These are phyloP conservation scores for Penstemon barbatus DNA, from an alignment of 257 asterid species.

Conservation along the genomic window DNA sequence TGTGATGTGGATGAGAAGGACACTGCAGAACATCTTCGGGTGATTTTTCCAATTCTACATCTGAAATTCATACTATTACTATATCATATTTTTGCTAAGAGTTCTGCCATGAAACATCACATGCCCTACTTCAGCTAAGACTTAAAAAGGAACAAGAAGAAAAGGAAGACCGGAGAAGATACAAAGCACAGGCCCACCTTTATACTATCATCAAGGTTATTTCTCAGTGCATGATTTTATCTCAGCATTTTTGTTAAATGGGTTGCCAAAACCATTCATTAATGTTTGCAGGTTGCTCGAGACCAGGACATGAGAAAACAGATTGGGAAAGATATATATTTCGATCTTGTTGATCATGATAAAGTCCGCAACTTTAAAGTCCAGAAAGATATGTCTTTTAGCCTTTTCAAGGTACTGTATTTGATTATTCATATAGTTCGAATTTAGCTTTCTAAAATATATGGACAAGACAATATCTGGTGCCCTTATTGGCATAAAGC, in stretches of 20 bases:
- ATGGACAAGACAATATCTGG: neutral
- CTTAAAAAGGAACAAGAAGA: constrained; percentile 30
- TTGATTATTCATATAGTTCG: too few species aligned
- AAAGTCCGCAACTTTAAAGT: constrained; percentile 32
- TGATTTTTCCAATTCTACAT: constrained; percentile 19
- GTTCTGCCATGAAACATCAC: neutral
- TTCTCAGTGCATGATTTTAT: neutral
- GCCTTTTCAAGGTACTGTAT: constrained; percentile 30
- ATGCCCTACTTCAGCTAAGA: constrained; percentile 15
- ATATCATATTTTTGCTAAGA: neutral
- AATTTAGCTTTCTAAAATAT: constrained; percentile 23
- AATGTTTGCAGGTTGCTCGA: constrained; percentile 30
- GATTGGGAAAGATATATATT: constrained; percentile 32
- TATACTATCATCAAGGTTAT: constrained; percentile 33
- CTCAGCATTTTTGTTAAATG: neutral
- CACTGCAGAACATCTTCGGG: constrained; percentile 69
- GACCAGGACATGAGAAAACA: constrained; percentile 32
- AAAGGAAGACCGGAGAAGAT: constrained; percentile 23
- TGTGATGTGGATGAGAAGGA: constrained; percentile 74
- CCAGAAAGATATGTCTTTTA: constrained; percentile 29
- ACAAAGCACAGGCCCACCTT: constrained; percentile 33
- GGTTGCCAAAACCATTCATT: too few species aligned
- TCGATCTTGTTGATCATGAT: constrained; percentile 36
- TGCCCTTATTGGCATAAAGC: too few species aligned
- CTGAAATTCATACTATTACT: too few species aligned